Conservation (phyloP, 495 filamentous ascomycete genomes). For the Neurospora sp. region DNA sequence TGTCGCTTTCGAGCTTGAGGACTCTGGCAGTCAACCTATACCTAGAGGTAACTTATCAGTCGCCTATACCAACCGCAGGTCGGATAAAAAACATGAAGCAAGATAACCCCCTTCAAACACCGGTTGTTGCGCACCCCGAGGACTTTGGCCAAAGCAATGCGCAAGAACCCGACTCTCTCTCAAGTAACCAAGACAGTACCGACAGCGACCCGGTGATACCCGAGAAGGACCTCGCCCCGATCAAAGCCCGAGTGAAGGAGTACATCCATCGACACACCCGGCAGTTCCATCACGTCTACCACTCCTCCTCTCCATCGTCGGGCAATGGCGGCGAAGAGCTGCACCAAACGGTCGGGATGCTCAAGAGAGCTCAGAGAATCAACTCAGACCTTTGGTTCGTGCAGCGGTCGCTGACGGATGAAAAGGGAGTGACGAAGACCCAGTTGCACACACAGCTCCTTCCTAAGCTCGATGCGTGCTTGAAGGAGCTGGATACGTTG, state of each 20-base stretch:
- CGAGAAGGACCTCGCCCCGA: background rate
- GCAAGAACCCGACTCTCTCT: background rate
- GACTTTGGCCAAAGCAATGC: background rate
- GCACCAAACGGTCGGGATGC: background rate
- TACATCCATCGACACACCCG: background rate
- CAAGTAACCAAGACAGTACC: background rate
- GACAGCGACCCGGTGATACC: background rate
- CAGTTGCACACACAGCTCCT: background rate
- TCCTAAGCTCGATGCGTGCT: background rate
- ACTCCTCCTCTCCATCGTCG: background rate
- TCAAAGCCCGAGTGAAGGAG: background rate
- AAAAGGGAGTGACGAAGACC: background rate
- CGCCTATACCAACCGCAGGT: background rate
- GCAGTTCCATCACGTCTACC: background rate
- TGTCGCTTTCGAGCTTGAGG: background rate
- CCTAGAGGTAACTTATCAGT: background rate
- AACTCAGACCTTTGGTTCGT: background rate
- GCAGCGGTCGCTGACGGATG: background rate
- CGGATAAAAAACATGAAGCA: background rate
- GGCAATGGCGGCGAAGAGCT: background rate
- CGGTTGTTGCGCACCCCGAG: background rate
- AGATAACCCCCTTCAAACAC: background rate
- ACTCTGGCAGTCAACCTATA: background rate
- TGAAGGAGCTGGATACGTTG: background rate
- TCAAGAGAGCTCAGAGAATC: background rate